A percentile compares a stretch with the other conserved stretches of the same genome.
These are phyloP conservation scores for Boletus reticuloceps DNA, from an alignment of 768 basidiomycete genomes.

Conservation along the genomic window DNA sequence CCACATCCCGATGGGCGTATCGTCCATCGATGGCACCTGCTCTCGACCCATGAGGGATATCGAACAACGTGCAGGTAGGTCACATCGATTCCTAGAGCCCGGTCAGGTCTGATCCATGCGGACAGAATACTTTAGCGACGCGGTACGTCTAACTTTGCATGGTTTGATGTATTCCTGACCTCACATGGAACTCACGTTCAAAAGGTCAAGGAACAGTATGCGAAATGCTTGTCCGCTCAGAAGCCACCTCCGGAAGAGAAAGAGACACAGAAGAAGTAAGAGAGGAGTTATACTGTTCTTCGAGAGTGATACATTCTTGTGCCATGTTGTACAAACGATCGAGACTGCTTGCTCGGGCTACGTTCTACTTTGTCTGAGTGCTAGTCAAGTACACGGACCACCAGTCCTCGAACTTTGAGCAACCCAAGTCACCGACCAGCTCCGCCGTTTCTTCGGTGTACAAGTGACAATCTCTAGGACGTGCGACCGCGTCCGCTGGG, in stretches of 20 bases:
- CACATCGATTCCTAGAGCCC: not conserved
- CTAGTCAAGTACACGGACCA: slow-evolving; percentile 56
- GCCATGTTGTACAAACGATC: slow-evolving; percentile 3
- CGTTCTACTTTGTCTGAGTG: slow-evolving; percentile 10
- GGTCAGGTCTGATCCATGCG: not conserved
- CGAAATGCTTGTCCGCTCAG: slow-evolving; percentile 1
- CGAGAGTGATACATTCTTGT: not conserved
- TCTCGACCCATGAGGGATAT: slow-evolving; percentile 37
- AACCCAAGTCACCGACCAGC: slow-evolving; percentile 58
- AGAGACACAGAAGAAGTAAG: not conserved
- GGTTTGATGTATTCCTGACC: not conserved
- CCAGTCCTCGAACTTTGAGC: slow-evolving; percentile 80
- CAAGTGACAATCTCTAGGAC: slow-evolving; percentile 80
- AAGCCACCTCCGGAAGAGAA: slow-evolving; percentile 15
- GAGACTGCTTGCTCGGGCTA: not conserved
- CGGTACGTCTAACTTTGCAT: slow-evolving; percentile 12
- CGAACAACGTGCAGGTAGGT: slow-evolving; percentile 46
- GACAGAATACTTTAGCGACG: slow-evolving; percentile 30
- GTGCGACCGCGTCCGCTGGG: slow-evolving; percentile 63
- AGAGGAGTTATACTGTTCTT: not conserved
- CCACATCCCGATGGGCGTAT: slow-evolving; percentile 47
- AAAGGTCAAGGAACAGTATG: slow-evolving; percentile 25
- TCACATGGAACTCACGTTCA: not conserved
- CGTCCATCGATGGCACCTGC: slow-evolving; percentile 40
- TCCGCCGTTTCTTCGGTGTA: slow-evolving; percentile 74